phyloP scores from a whole-genome alignment of 495 filamentous ascomycete species.

The Poronia punctata region DNA sequence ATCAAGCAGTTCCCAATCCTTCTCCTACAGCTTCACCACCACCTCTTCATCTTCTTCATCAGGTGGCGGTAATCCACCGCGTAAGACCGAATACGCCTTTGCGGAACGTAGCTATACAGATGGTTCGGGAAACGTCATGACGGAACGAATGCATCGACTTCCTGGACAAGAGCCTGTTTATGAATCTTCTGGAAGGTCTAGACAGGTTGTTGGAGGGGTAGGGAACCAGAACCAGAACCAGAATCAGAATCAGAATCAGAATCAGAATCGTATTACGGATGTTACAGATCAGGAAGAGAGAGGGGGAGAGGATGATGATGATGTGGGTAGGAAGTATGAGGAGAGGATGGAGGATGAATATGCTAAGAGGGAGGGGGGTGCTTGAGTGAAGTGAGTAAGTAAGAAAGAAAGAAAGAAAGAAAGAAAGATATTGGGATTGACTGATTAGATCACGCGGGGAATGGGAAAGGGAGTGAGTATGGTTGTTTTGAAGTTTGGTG shows the following conservation, averaged over 20 bases:
- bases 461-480: too few relatives aligned
- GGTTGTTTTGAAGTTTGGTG: too few relatives aligned
- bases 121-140: slow-evolving; percentile 1
- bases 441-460: too few relatives aligned
- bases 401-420: too few relatives aligned
- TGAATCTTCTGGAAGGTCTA: slow-evolving; percentile 1
- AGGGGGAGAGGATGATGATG: slow-evolving; percentile 29
- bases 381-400: slow-evolving; percentile 40
- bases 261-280: slow-evolving; percentile 14
- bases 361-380: slow-evolving; percentile 68
- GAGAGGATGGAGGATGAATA: slow-evolving; percentile 74
- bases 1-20: slow-evolving; percentile 4
- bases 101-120: slow-evolving; percentile 11
- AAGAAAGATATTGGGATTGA: too few relatives aligned
- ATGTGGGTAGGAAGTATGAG: slow-evolving; percentile 57
- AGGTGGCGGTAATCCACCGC: slow-evolving; percentile 3
- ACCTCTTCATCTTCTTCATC: slow-evolving; percentile 13
- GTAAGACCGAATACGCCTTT: not conserved
- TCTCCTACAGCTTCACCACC: slow-evolving; percentile 23
- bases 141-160: slow-evolving; percentile 7
- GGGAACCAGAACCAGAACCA: slow-evolving; percentile 3
- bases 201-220: not conserved
- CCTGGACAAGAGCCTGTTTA: slow-evolving; percentile 9
- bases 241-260: slow-evolving; percentile 3
- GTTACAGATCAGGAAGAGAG: slow-evolving; percentile 17